Conservation (phyloP, 139 green algal species). For the Closterium sp. region DNA sequence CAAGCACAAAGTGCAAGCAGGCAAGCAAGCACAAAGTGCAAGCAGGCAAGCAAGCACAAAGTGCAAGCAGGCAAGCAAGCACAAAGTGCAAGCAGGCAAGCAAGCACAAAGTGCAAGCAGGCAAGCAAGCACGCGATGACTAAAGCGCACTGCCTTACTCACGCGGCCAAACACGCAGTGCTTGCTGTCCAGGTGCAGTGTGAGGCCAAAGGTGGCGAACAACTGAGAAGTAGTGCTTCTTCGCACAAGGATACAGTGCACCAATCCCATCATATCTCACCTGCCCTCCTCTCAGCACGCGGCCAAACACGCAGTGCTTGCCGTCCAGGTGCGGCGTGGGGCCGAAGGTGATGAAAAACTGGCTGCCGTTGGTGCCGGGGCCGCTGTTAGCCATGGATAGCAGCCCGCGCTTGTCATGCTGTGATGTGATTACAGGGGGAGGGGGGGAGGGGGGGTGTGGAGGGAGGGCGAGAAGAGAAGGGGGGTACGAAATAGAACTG, state of each 20-base stretch:
- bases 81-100: too few species aligned
- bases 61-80: too few species aligned
- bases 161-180: slow-evolving; percentile 89
- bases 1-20: too few species aligned
- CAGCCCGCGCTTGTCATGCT: slow-evolving; percentile 25
- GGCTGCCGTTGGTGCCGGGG: slow-evolving; percentile 65
- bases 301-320: slow-evolving; percentile 89
- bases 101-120: too few species aligned
- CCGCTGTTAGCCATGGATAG: slow-evolving; percentile 62
- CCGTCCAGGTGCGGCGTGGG: slow-evolving; percentile 44
- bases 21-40: too few species aligned
- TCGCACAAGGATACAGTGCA: too few species aligned
- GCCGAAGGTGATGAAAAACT: slow-evolving; percentile 65
- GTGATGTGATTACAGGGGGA: background rate
- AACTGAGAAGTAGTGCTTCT: too few species aligned
- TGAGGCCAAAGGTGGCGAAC: slow-evolving; percentile 51
- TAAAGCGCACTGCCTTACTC: too few species aligned
- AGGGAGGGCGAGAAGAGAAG: background rate
- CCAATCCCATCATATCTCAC: background rate
- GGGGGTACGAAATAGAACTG: slow-evolving; percentile 71
- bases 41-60: too few species aligned
- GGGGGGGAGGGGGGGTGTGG: background rate
- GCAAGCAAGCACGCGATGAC: too few species aligned
- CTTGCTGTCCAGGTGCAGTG: slow-evolving; percentile 46
- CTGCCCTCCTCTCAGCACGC: background rate